Conservation (phyloP, 345 rosid genomes). For the Cardamine occulta region DNA sequence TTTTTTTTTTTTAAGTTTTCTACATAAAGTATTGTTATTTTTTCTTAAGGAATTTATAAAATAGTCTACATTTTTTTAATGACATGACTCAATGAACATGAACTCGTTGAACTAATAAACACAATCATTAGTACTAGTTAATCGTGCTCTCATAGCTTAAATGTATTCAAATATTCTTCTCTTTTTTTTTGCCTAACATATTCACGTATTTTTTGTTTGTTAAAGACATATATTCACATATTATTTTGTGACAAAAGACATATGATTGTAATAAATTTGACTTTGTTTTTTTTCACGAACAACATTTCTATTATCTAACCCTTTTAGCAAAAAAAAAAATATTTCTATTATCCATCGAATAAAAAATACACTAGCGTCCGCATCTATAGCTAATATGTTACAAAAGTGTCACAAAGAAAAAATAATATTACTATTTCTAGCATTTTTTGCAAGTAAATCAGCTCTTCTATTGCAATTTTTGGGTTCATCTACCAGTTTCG, state of each 20-base stretch:
- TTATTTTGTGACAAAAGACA: not conserved
- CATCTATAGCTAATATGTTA: not conserved
- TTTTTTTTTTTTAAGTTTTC: not conserved
- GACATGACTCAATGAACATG: constrained; percentile 10
- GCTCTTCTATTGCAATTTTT: not conserved
- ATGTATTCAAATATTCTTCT: not conserved
- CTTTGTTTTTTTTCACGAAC: no score
- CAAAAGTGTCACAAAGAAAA: not conserved
- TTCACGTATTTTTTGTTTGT: constrained; percentile 4
- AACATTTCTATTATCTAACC: no score
- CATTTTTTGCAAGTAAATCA: not conserved
- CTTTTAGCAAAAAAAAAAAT: no score
- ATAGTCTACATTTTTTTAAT: not conserved
- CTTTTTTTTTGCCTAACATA: not conserved
- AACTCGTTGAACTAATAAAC: constrained; percentile 26
- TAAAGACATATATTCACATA: not conserved
- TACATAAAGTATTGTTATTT: not conserved
- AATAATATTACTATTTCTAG: not conserved
- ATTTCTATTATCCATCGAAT: not conserved
- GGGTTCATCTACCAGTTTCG: not conserved
- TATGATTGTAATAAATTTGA: not conserved
- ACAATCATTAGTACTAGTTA: constrained; percentile 14
- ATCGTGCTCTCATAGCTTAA: constrained; percentile 29
- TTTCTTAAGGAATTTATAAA: not conserved
- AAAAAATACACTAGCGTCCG: not conserved